Base-by-base conservation (phyloP, 75 land plant genomes). In the Sequoia sempervirens region DNA sequence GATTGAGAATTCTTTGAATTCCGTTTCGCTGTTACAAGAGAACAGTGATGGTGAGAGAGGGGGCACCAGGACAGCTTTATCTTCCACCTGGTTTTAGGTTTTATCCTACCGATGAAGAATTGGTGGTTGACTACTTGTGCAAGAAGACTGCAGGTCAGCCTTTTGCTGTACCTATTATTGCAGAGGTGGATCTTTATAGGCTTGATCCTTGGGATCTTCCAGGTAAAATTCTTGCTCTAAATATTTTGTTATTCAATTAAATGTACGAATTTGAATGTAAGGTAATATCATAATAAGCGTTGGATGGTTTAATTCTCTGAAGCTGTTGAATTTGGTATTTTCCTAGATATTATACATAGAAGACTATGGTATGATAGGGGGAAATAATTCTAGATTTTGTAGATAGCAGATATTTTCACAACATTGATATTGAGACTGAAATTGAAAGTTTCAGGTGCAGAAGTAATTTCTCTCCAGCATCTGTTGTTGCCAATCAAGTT, bases 71-170 rank as follows among this genome's bases (percentile, higher is more conserved):
- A 18, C 78, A 34, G 18, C 78, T 75, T 34, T 36, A 75, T 38
- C 41, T 75, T 34, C 86, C 85, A 83, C 85, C 86, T 7, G 86
- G 86, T 17, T 85, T 85, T 20, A 45, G 86, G 54, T 85, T 85
- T 85, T 86, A 85, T 47, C 86, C 86, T 26, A 85, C 85, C 17
- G 85, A 85, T 10, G 66, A 85, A 15, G 86, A 85, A 54, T 54
- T 85, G 45, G 86, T 85, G 30, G 86, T 61, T 20, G 53, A 85
- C 3, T 85, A 85, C 46, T 20, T 85, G 86, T 20, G 9, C 4
- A 85, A 83, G 41, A 85, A 54, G 61, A 32, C 58, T 5, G 26
- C 41, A 85, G 70, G 64, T 83, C 47, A 85, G 15, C 43, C 50
- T 5, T 75, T 75, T 75, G 0, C 45, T 18, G 9, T 38, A 45